These are phyloP conservation scores for Aspergillus haitiensis DNA, from an alignment of 495 filamentous ascomycete species.

Conservation along the genomic window DNA sequence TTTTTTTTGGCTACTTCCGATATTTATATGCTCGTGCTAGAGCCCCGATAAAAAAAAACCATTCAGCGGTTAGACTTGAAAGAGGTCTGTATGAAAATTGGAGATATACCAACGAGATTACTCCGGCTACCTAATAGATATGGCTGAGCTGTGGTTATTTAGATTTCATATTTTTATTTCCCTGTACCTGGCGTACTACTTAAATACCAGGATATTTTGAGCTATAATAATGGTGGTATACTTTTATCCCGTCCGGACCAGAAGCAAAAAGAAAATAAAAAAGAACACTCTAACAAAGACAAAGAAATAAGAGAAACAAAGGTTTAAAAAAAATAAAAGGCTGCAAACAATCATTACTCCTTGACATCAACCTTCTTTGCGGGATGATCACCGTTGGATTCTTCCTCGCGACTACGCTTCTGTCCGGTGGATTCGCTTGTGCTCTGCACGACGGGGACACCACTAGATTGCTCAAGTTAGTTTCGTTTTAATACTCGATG, in stretches of 20 bases:
- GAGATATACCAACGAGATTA: too few relatives aligned
- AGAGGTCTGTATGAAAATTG: too few relatives aligned
- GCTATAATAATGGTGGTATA: conserved; percentile 10
- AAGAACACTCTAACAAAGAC: conserved; percentile 6
- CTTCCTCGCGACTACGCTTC: conserved; percentile 52
- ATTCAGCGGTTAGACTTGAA: too few relatives aligned
- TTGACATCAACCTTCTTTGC: conserved; percentile 53
- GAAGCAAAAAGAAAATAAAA: conserved; percentile 3
- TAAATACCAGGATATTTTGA: background rate
- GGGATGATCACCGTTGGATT: conserved; percentile 40
- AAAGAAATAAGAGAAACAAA: conserved; percentile 2
- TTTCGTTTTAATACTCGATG: background rate
- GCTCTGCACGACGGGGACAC: conserved; percentile 50
- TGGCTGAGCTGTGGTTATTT: background rate
- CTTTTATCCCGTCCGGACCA: conserved; percentile 11
- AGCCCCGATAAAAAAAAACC: too few relatives aligned
- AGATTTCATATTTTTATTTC: background rate
- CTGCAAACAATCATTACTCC: conserved; percentile 34
- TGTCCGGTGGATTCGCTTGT: conserved; percentile 39
- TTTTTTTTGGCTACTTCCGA: too few relatives aligned
- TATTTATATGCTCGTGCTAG: too few relatives aligned
- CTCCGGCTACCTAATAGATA: background rate
- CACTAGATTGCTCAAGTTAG: conserved; percentile 31
- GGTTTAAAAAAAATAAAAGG: background rate
- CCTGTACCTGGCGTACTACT: background rate